Evolutionary conservation across 352 stramenopile genomes (phyloP), one percentile per base, ranked within the genome.

Genomic region (Globisporangium barbulae): DNA sequence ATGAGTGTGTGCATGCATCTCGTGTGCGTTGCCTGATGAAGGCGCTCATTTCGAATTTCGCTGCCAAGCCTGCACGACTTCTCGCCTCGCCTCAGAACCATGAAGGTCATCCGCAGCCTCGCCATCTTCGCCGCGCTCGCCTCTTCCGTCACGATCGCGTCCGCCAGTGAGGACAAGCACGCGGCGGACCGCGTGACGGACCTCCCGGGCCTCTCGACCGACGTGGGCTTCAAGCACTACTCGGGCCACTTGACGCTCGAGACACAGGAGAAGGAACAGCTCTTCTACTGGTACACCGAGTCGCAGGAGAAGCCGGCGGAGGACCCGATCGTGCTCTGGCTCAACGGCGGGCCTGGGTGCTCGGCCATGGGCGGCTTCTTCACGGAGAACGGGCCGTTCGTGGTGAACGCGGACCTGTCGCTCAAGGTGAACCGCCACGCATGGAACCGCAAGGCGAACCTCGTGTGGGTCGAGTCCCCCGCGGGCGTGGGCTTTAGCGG

Each of bases 281-380:
- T 93, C 42, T 93, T 93, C 52, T 93, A 93, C 71, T 93, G 84
- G 84, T 90, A 89, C 68, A 78, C 83, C 15, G 84, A 93, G 65
- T 83, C 77, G 57, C 78, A 90, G 69, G 64, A 71, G 59, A 65
- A 79, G 21, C 80, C 80, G 1, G 65, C 66, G 31, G 73, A 78
- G 12, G 86, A 83, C 57, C 84, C 86, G 57, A 85, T 94, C 61
- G 83, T 92, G 61, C 67, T 93, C 49, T 95, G 85, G 86, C 78
- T 91, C 59, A 93, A 91, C 44, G 87, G 87, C 28, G 87, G 87
- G 2, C 87, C 87, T 0, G 87, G 87, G 3, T 92, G 85, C 69
- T 92, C 81, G 41, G 87, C 83, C 7, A 67, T 95, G 39, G 80
- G 81, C 31, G 87, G 87, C 2, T 74, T 83, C 65, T 85, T 81